These are phyloP conservation scores for Pholiota microspora DNA, from an alignment of 768 basidiomycete genomes.

Conservation along the genomic window DNA sequence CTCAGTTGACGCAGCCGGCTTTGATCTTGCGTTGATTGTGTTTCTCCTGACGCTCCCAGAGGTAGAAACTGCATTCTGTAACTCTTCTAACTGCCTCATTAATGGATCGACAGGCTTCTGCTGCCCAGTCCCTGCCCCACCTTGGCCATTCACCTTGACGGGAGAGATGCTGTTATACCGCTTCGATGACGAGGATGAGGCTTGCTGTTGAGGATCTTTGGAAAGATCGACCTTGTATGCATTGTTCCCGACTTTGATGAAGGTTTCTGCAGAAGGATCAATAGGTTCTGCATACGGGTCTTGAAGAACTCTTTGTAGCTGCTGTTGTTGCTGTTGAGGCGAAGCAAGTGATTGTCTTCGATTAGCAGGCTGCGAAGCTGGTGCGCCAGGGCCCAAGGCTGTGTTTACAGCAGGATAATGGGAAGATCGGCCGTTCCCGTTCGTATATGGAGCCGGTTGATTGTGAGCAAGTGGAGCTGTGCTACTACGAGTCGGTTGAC, in stretches of 20 bases:
- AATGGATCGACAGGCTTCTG: conserved; percentile 55
- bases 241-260: conserved; percentile 66
- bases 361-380: conserved; percentile 15
- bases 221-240: conserved; percentile 66
- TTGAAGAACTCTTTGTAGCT: conserved; percentile 30
- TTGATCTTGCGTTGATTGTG: conserved; percentile 28
- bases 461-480: conserved; percentile 12
- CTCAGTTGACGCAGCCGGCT: conserved; percentile 21
- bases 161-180: conserved; percentile 24
- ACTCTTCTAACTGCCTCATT: conserved; percentile 61
- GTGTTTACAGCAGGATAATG: conserved; percentile 12
- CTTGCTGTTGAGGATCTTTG: conserved; percentile 59
- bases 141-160: conserved; percentile 16
- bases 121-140: conserved; percentile 9
- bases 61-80: conserved; percentile 46
- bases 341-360: conserved; percentile 18
- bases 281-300: conserved; percentile 59
- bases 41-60: conserved; percentile 48
- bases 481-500: conserved; percentile 32
- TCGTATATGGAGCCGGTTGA: conserved; percentile 26
- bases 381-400: conserved; percentile 13
- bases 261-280: conserved; percentile 63
- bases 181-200: conserved; percentile 12
- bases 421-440: conserved; percentile 22
- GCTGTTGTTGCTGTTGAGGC: conserved; percentile 25